phyloP scores from a whole-genome alignment of 2,329 filamentous ascomycete genomes.

The Apiospora sp. region DNA sequence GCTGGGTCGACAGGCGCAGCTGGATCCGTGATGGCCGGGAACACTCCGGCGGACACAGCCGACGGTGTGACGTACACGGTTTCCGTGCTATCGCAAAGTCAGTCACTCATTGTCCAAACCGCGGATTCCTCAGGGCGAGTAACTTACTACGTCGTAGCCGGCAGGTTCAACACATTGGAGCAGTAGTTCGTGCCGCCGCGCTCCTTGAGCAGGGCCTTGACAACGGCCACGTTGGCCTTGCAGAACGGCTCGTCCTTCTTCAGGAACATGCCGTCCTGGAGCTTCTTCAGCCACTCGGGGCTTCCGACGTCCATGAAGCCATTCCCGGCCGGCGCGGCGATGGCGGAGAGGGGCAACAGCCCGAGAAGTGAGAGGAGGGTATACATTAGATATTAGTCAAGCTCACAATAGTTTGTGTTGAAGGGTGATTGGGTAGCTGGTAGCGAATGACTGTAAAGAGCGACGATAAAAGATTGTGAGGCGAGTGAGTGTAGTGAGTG shows the following conservation, averaged over 20 bases:
- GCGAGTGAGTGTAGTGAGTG: not conserved
- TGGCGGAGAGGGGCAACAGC: not conserved
- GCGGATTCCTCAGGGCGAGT: too few species aligned
- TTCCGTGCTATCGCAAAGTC: not conserved
- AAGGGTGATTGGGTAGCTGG: not conserved
- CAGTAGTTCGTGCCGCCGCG: constrained; percentile 27
- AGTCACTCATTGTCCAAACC: not conserved
- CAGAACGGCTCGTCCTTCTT: constrained; percentile 27
- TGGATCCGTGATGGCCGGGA: not conserved
- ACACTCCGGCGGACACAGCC: not conserved
- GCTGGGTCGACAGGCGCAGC: not conserved
- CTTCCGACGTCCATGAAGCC: constrained; percentile 1
- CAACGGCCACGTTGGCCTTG: constrained; percentile 25
- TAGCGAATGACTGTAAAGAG: not conserved
- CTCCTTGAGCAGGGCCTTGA: constrained; percentile 27
- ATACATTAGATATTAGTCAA: not conserved
- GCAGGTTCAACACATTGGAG: not conserved
- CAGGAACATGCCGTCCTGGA: not conserved
- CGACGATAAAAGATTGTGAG: not conserved
- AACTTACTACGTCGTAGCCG: not conserved
- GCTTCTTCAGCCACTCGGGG: constrained; percentile 5
- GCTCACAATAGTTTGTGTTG: not conserved
- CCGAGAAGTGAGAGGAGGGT: not conserved
- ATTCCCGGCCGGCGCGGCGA: not conserved
- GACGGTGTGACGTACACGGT: not conserved